Percentiles rank a stretch among this genome's conserved stretches.
These are phyloP conservation scores for Phytophthora pinifolia DNA, from an alignment of 352 stramenopile species.

Conservation along the genomic window DNA sequence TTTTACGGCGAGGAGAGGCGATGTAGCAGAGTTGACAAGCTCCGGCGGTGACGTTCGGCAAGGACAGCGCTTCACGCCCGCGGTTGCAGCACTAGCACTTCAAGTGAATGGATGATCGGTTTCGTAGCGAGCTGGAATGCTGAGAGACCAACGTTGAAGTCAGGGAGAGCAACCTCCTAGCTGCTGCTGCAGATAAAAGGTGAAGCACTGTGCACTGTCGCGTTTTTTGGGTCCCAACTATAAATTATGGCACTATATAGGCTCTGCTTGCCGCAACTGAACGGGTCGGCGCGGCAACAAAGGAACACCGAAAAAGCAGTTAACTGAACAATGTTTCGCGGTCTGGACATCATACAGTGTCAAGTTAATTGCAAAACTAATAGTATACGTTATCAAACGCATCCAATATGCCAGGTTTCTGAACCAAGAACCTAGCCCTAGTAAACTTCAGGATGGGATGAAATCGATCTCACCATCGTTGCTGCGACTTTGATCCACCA, in stretches of 20 bases:
- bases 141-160: background rate
- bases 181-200: background rate
- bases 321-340: too few relatives aligned
- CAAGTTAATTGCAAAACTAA: too few relatives aligned
- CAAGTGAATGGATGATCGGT: background rate
- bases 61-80: background rate
- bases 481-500: constrained; percentile 3
- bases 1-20: background rate
- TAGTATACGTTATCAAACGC: too few relatives aligned
- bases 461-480: constrained; percentile 12
- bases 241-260: too few relatives aligned
- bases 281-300: too few relatives aligned
- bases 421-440: constrained; percentile 9
- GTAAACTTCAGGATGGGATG: constrained; percentile 24
- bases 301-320: too few relatives aligned
- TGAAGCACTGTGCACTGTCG: constrained; percentile 3
- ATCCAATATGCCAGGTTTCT: constrained; percentile 10
- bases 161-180: background rate
- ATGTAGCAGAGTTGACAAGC: constrained; percentile 9
- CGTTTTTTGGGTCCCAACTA: too few relatives aligned
- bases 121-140: too few relatives aligned
- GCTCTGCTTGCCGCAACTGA: too few relatives aligned
- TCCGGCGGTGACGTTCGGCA: too few relatives aligned
- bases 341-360: too few relatives aligned
- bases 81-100: background rate